Percentiles rank a stretch among this genome's conserved stretches.
phyloP scores from a whole-genome alignment of 768 basidiomycete species.

The Fibroporia radiculosa region DNA sequence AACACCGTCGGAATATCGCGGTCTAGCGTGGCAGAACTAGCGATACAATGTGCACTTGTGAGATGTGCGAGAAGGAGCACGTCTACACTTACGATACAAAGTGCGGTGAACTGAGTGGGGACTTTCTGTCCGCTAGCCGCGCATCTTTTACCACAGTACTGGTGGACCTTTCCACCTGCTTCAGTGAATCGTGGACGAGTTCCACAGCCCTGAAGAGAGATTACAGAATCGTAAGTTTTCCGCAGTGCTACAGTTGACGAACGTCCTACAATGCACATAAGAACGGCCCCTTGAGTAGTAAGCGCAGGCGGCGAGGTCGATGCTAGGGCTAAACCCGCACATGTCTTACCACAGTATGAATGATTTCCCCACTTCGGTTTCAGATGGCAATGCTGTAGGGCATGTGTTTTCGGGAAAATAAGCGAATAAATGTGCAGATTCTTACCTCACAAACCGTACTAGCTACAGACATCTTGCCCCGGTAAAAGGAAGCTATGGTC shows the following conservation, averaged over 20 bases:
- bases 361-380: constrained; percentile 53
- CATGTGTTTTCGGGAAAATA: too few species aligned
- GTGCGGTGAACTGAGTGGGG: not conserved
- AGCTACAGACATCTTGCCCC: too few species aligned
- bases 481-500: too few species aligned
- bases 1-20: not conserved
- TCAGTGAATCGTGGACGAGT: constrained; percentile 51
- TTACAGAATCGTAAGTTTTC: too few species aligned
- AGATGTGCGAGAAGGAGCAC: not conserved
- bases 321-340: constrained; percentile 46
- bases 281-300: too few species aligned
- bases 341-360: constrained; percentile 60
- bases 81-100: not conserved
- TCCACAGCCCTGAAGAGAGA: constrained; percentile 49
- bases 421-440: too few species aligned
- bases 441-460: too few species aligned
- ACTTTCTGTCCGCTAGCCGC: not conserved
- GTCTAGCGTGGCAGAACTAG: constrained; percentile 1
- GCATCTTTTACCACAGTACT: constrained; percentile 26
- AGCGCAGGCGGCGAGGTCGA: too few species aligned
- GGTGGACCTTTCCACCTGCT: constrained; percentile 37
- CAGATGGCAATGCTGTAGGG: constrained; percentile 37
- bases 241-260: too few species aligned
- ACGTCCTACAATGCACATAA: too few species aligned
- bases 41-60: not conserved